phyloP scores from a whole-genome alignment of 2,329 filamentous ascomycete species.

The Diaporthe eres region DNA sequence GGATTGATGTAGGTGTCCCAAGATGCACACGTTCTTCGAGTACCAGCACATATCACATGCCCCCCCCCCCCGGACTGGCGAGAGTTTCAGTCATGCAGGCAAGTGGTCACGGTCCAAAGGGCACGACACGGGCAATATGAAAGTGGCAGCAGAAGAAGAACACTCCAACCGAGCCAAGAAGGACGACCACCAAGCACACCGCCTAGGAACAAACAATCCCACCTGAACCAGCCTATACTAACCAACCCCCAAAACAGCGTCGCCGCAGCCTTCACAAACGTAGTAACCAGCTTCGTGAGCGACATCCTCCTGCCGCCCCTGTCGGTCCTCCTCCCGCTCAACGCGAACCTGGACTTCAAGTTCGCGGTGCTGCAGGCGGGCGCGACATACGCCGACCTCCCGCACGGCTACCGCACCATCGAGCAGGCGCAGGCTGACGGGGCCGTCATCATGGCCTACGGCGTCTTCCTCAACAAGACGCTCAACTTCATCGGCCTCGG shows the following conservation, averaged over 20 bases:
- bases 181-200: background rate
- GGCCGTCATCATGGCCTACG: slow-evolving; percentile 76
- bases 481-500: slow-evolving; percentile 78
- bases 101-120: too few relatives aligned
- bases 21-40: background rate
- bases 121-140: too few relatives aligned
- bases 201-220: background rate
- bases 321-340: slow-evolving; percentile 77
- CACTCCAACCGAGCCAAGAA: too few relatives aligned
- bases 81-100: too few relatives aligned
- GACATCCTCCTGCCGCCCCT: slow-evolving; percentile 79
- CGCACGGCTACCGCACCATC: slow-evolving; percentile 77
- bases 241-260: slow-evolving; percentile 60
- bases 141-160: too few relatives aligned
- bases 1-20: slow-evolving; percentile 74
- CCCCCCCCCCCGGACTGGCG: background rate
- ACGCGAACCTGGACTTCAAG: slow-evolving; percentile 81
- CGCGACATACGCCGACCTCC: slow-evolving; percentile 61
- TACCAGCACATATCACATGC: background rate
- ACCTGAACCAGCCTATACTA: background rate
- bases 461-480: slow-evolving; percentile 73
- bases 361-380: slow-evolving; percentile 76
- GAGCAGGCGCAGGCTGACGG: slow-evolving; percentile 78
- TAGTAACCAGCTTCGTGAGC: slow-evolving; percentile 80
- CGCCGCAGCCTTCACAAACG: slow-evolving; percentile 77